A percentile compares a stretch with the other conserved stretches of the same genome.
These are phyloP conservation scores for Candida vartiovaarae DNA, from an alignment of 805 yeast species.

Conservation along the genomic window DNA sequence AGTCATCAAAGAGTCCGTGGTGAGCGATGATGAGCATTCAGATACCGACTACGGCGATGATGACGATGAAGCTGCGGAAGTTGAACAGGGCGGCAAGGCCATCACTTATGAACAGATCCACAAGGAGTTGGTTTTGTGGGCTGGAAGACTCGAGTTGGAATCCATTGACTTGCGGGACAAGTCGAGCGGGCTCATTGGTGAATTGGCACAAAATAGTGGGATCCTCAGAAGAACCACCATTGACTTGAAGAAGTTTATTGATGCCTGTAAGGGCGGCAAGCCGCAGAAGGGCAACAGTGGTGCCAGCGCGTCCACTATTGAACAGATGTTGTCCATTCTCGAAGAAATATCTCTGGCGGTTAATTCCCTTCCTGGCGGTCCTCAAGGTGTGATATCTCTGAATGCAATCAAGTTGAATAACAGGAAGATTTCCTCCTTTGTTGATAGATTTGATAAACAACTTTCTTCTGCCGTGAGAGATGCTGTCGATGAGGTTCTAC, in stretches of 20 bases:
- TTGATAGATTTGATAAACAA: background rate
- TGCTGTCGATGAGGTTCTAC: background rate
- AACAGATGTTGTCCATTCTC: no score
- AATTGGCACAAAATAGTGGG: conserved; percentile 11
- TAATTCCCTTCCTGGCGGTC: background rate
- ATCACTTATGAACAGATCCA: conserved; percentile 22
- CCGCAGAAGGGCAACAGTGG: no score
- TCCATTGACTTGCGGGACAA: conserved; percentile 35
- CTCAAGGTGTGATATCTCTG: background rate
- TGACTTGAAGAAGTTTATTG: conserved; percentile 1
- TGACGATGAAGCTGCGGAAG: conserved; percentile 1
- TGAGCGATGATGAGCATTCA: no score
- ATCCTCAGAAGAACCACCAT: conserved; percentile 2
- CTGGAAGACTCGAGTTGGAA: conserved; percentile 43
- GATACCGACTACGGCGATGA: conserved; percentile 9
- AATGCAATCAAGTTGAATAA: background rate
- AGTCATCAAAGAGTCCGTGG: no score
- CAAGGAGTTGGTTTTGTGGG: conserved; percentile 39
- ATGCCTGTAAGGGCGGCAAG: background rate
- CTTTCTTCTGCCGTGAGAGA: background rate
- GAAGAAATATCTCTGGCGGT: background rate
- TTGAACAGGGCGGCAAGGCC: background rate
- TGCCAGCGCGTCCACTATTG: no score
- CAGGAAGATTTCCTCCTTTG: background rate
- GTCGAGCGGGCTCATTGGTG: conserved; percentile 11